Evolutionary conservation across 495 filamentous ascomycete genomes (phyloP), one percentile per base, ranked within the genome.

Genomic region (Penicillium coprophilum): DNA sequence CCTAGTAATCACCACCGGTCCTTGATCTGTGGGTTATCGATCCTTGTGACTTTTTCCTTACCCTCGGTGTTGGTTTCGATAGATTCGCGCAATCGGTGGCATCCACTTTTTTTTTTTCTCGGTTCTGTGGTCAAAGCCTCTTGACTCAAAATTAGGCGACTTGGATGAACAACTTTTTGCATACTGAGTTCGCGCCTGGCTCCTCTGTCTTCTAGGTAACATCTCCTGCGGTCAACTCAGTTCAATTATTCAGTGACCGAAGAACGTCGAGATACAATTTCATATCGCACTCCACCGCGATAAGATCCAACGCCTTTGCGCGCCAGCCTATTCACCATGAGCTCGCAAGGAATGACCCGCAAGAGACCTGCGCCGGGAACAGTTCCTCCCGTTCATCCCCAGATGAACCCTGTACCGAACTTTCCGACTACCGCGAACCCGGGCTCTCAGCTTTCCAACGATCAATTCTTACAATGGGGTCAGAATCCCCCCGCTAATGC

Each of bases 331-430:
- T 47, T 50, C 52, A 58, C 55, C 39, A 79, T 78, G 76, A 70
- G 67, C 49, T 73, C 75, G 30, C 76, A 77, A 68, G 67, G 73
- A 46, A 61, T 75, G 24, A 74, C 70, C 47, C 80, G 87, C 72
- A 93, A 93, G 74, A 80, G 90, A 69, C 79, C 88, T 56, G 87
- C 88, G 30, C 86, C 89, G 43, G 90, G 89, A 62, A 71, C 87
- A 38, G 78, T 80, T 2, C 85, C 88, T 6, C 76, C 80, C 46
- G 69, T 77, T 20, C 77, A 83, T 24, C 71, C 80, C 44, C 78
- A 78, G 63, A 56, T 77, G 52, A 64, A 64, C 23, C 41, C 67
- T 24, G 67, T 71, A 43, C 63, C 70, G 23, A 72, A 62, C 41
- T 77, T 71, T 44, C 57, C 68, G 13, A 41, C 59, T n/a, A 45